Conservation (phyloP, 2,329 filamentous ascomycete genomes). For the Fonsecaea monophora region DNA sequence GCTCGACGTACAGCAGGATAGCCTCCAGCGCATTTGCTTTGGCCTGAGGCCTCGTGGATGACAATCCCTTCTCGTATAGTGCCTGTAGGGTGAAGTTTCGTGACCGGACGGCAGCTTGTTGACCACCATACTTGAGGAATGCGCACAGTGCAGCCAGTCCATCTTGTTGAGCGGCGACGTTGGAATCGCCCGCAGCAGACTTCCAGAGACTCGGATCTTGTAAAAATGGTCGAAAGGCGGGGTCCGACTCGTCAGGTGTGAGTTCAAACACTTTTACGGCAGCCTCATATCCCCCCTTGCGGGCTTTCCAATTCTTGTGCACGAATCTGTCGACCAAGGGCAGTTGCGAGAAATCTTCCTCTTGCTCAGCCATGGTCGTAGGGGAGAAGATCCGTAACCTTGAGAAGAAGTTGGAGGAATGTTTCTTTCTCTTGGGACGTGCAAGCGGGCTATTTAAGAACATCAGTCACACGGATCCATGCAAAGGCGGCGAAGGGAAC, state of each 20-base stretch:
- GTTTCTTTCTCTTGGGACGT: slow-evolving; percentile 25
- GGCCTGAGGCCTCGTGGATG: slow-evolving; percentile 84
- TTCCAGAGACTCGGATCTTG: slow-evolving; percentile 90
- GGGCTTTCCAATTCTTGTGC: slow-evolving; percentile 86
- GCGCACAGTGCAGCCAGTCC: slow-evolving; percentile 85
- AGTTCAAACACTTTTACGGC: slow-evolving; percentile 84
- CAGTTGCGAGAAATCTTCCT: slow-evolving; percentile 53
- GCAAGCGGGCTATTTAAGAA: slow-evolving; percentile 36
- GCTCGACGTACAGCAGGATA: slow-evolving; percentile 84
- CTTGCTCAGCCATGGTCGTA: slow-evolving; percentile 50
- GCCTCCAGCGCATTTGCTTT: slow-evolving; percentile 88
- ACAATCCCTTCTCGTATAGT: slow-evolving; percentile 88
- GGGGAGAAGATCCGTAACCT: slow-evolving; percentile 36
- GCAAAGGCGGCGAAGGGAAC: background rate
- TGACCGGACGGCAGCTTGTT: slow-evolving; percentile 71
- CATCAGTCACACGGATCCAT: slow-evolving; percentile 28
- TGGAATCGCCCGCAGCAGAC: slow-evolving; percentile 87
- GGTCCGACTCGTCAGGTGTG: slow-evolving; percentile 83
- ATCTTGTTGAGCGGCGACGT: slow-evolving; percentile 95
- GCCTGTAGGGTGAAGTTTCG: slow-evolving; percentile 75
- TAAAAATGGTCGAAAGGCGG: slow-evolving; percentile 85
- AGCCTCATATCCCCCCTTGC: slow-evolving; percentile 94
- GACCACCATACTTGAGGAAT: slow-evolving; percentile 89
- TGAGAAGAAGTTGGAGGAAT: slow-evolving; percentile 21
- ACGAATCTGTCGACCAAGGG: slow-evolving; percentile 52